These are phyloP conservation scores for Linderniella brevidens DNA, from an alignment of 257 asterid species.

Conservation along the genomic window DNA sequence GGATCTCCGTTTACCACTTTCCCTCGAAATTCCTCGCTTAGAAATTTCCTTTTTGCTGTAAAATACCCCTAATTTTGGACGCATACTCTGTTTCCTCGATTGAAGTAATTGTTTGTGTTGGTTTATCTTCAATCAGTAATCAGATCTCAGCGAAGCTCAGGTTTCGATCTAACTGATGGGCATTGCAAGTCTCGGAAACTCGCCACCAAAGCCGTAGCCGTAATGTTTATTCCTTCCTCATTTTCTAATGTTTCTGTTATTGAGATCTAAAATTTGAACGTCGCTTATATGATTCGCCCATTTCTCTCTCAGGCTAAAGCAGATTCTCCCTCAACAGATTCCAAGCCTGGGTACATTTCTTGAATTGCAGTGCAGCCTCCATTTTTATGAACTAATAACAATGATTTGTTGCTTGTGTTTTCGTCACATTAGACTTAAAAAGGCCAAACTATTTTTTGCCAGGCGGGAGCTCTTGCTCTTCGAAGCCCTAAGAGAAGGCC, in stretches of 20 bases:
- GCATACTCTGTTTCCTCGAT: no score
- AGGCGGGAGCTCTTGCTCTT: conserved; percentile 38
- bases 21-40: no score
- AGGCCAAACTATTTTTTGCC: conserved; percentile 1
- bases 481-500: conserved; percentile 42
- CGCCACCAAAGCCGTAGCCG: conserved; percentile 36
- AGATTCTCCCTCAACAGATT: conserved; percentile 26
- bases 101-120: neutral
- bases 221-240: conserved; percentile 8
- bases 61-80: no score
- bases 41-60: no score
- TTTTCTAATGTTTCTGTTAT: neutral
- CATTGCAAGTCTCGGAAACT: conserved; percentile 19
- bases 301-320: conserved; percentile 16
- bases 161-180: conserved; percentile 13
- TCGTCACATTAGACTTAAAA: neutral
- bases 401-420: neutral
- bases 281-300: neutral
- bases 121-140: conserved; percentile 16
- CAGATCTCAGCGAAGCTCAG: conserved; percentile 33
- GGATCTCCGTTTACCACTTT: no score
- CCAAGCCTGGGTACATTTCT: conserved; percentile 40
- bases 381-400: neutral
- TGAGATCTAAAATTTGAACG: neutral
- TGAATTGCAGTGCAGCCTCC: neutral